Percentiles rank a stretch among this genome's conserved stretches.
phyloP scores from a whole-genome alignment of 2,329 filamentous ascomycete species.

The Pleurostoma richardsiae region DNA sequence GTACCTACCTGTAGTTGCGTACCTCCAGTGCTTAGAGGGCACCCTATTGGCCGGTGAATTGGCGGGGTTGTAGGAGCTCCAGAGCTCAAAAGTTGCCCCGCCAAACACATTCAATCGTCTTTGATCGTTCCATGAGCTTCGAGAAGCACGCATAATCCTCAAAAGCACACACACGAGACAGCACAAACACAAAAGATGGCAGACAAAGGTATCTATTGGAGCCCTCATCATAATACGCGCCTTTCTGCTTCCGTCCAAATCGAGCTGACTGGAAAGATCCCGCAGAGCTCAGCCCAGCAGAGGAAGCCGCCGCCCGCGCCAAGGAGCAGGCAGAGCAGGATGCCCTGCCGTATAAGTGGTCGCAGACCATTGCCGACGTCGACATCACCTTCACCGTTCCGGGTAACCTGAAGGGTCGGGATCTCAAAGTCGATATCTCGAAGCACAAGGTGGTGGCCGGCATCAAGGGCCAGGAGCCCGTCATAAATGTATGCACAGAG shows the following conservation, averaged over 20 bases:
- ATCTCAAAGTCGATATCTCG: slow-evolving; percentile 78
- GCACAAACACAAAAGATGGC: slow-evolving; percentile 24
- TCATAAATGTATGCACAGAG: slow-evolving; percentile 62
- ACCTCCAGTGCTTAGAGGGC: too few species aligned
- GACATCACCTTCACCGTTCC: slow-evolving; percentile 76
- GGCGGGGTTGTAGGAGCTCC: not conserved
- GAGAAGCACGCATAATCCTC: not conserved
- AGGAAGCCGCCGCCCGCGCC: slow-evolving; percentile 54
- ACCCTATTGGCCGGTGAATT: too few species aligned
- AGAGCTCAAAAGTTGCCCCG: slow-evolving; percentile 11
- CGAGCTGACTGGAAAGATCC: slow-evolving; percentile 8
- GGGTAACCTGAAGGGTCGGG: slow-evolving; percentile 75
- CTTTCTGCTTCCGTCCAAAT: slow-evolving; percentile 2
- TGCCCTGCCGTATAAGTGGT: slow-evolving; percentile 94
- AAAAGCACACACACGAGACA: not conserved
- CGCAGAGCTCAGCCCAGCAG: slow-evolving; percentile 48
- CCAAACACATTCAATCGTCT: slow-evolving; percentile 5
- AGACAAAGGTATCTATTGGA: slow-evolving; percentile 27
- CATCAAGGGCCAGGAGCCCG: slow-evolving; percentile 81
- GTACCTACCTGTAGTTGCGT: too few species aligned
- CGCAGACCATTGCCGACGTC: slow-evolving; percentile 83
- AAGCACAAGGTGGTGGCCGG: slow-evolving; percentile 73
- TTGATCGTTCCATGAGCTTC: slow-evolving; percentile 13
- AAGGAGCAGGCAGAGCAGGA: slow-evolving; percentile 85
- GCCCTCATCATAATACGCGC: not conserved